Conservation (phyloP, 805 yeast genomes). For the Candida gorgasii region DNA sequence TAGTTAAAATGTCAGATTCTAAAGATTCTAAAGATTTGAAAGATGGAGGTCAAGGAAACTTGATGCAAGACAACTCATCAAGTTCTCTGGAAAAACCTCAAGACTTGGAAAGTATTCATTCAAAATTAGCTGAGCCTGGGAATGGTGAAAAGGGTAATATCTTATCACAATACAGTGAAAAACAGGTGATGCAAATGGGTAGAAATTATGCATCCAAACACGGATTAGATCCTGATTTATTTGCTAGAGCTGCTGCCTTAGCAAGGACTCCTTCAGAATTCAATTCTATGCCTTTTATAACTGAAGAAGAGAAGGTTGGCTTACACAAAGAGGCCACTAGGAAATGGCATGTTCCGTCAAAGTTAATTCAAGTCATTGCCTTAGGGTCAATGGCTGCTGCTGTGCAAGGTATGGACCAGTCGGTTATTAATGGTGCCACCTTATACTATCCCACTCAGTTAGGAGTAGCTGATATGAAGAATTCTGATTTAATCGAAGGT, state of each 20-base stretch:
- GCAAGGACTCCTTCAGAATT: constrained; percentile 58
- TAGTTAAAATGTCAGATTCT: background rate
- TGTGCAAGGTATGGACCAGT: constrained; percentile 76
- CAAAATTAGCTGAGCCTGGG: constrained; percentile 19
- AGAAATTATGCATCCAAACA: constrained; percentile 60
- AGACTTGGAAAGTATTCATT: constrained; percentile 16
- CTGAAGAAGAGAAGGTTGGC: constrained; percentile 46
- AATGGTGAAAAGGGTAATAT: constrained; percentile 41
- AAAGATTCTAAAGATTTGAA: background rate
- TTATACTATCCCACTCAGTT: constrained; percentile 58
- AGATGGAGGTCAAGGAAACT: constrained; percentile 1
- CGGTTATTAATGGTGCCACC: constrained; percentile 69
- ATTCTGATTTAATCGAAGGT: constrained; percentile 61
- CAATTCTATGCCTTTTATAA: constrained; percentile 54
- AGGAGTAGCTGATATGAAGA: constrained; percentile 44
- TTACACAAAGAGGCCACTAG: constrained; percentile 48
- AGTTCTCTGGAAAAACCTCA: constrained; percentile 10
- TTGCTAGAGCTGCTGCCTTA: constrained; percentile 59
- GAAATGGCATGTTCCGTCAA: constrained; percentile 48
- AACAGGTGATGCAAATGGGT: constrained; percentile 70
- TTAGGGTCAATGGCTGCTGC: constrained; percentile 69
- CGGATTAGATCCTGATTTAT: constrained; percentile 56
- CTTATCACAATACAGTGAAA: constrained; percentile 58
- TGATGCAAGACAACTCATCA: constrained; percentile 12
- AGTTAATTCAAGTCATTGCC: constrained; percentile 53